Percentiles rank a stretch among this genome's conserved stretches.
Evolutionary conservation across 345 rosid species (phyloP).

Genomic region (Ailanthus altissimus): DNA sequence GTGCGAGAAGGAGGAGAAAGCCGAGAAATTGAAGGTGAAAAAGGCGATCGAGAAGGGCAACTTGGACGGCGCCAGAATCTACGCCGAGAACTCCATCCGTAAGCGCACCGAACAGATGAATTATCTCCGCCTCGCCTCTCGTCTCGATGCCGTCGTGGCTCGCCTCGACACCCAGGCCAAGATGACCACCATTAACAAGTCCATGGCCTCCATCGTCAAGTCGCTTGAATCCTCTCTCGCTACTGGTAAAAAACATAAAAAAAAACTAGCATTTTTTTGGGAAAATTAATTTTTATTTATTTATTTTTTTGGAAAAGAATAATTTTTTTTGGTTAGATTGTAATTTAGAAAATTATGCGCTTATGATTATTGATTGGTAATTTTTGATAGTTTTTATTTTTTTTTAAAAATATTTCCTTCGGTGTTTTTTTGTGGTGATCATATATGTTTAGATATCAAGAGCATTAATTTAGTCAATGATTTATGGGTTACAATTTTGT

Average conservation of each 20-base stretch:
- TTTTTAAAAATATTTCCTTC: background rate
- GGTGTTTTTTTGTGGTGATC: background rate
- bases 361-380: background rate
- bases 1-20: constrained; percentile 99
- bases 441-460: background rate
- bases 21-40: constrained; percentile 94
- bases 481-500: background rate
- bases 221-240: constrained; percentile 89
- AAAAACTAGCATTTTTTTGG: too few relatives aligned
- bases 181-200: constrained; percentile 87
- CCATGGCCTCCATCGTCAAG: constrained; percentile 85
- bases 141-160: constrained; percentile 95
- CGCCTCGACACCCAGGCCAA: constrained; percentile 95
- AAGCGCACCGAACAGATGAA: constrained; percentile 99
- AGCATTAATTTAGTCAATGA: background rate
- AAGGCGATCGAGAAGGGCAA: constrained; percentile 99
- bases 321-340: background rate
- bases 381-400: background rate
- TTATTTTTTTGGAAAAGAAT: too few relatives aligned
- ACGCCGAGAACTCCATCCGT: constrained; percentile 94
- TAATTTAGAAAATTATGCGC: background rate
- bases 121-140: constrained; percentile 85
- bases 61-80: constrained; percentile 98
- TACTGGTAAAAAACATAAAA: constrained; percentile 52
- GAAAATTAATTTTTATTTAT: too few relatives aligned